Percentiles rank a stretch among this genome's conserved stretches.
phyloP scores from a whole-genome alignment of 306 rosid genomes.

The Prunus padus region DNA sequence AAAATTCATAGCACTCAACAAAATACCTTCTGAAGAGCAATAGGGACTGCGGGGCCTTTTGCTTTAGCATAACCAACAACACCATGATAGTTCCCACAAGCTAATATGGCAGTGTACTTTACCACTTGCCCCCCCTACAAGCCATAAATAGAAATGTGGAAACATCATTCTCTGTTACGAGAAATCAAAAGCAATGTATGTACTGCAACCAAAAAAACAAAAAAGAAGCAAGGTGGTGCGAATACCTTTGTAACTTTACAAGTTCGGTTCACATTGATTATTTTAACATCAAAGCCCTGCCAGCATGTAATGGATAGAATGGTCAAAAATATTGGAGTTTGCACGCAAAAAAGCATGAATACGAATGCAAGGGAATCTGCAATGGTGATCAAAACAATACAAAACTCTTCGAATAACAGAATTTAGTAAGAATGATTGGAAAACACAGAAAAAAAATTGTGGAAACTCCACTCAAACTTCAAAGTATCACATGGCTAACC shows the following conservation, averaged over 20 bases:
- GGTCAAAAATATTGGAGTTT: background rate
- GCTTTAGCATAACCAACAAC: conserved; percentile 90
- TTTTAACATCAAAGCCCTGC: conserved; percentile 90
- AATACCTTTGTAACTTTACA: conserved; percentile 93
- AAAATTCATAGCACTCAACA: conserved; percentile 19
- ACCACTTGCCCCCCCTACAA: conserved; percentile 88
- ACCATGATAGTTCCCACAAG: conserved; percentile 93
- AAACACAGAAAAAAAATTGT: background rate
- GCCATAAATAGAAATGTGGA: conserved; percentile 3
- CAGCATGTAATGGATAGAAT: conserved; percentile 15
- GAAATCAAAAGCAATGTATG: background rate
- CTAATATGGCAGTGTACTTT: conserved; percentile 78
- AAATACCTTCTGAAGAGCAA: conserved; percentile 84
- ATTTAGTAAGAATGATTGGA: background rate
- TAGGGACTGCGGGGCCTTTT: conserved; percentile 80
- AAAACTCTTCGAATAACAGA: background rate
- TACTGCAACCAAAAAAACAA: background rate
- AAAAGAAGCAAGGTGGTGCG: conserved; percentile 4
- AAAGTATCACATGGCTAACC: background rate
- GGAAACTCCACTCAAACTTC: background rate
- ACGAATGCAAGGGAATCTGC: background rate
- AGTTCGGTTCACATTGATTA: conserved; percentile 86
- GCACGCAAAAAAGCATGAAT: background rate
- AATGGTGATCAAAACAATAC: background rate
- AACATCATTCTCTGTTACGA: background rate